Conservation (phyloP, 495 filamentous ascomycete genomes). For the Massariosphaeria phaeospora region DNA sequence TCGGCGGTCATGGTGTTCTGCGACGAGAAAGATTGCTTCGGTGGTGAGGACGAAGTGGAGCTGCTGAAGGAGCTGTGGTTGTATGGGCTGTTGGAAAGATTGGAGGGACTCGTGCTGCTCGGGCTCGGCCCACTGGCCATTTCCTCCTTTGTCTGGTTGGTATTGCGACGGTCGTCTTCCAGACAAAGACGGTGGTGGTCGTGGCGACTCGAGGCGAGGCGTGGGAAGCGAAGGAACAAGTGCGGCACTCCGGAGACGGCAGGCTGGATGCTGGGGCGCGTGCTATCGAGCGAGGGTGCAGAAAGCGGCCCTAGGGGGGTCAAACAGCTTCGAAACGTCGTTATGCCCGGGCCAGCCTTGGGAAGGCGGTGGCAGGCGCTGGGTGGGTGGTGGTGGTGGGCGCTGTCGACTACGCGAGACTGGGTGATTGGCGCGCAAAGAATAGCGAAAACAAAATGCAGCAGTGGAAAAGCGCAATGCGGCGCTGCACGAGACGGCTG, state of each 20-base stretch:
- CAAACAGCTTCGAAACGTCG: constrained; percentile 31
- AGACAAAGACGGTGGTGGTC: constrained; percentile 26
- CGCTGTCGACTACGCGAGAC: constrained; percentile 15
- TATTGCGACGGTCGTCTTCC: constrained; percentile 6
- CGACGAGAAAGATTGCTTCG: constrained; percentile 25
- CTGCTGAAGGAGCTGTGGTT: constrained; percentile 35
- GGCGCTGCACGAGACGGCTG: constrained; percentile 6
- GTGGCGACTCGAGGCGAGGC: constrained; percentile 20
- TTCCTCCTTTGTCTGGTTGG: constrained; percentile 26
- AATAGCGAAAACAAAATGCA: constrained; percentile 18
- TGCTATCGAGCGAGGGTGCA: neutral
- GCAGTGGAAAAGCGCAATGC: constrained; percentile 9
- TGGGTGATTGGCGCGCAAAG: constrained; percentile 23
- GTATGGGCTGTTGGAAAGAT: constrained; percentile 32
- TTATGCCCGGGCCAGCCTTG: constrained; percentile 19
- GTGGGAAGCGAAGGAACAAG: constrained; percentile 18
- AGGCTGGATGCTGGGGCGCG: constrained; percentile 16
- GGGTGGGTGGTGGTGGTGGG: constrained; percentile 2
- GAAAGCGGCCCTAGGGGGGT: constrained; percentile 8
- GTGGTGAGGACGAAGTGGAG: constrained; percentile 35
- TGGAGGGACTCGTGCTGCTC: constrained; percentile 35
- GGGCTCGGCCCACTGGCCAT: constrained; percentile 41
- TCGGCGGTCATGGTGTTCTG: constrained; percentile 30
- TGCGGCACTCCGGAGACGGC: constrained; percentile 1
- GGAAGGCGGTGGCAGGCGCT: too few relatives aligned